A percentile compares a stretch with the other conserved stretches of the same genome.
These are phyloP conservation scores for Ophiocordyceps robertsii DNA, from an alignment of 2,329 filamentous ascomycete genomes.

Conservation along the genomic window DNA sequence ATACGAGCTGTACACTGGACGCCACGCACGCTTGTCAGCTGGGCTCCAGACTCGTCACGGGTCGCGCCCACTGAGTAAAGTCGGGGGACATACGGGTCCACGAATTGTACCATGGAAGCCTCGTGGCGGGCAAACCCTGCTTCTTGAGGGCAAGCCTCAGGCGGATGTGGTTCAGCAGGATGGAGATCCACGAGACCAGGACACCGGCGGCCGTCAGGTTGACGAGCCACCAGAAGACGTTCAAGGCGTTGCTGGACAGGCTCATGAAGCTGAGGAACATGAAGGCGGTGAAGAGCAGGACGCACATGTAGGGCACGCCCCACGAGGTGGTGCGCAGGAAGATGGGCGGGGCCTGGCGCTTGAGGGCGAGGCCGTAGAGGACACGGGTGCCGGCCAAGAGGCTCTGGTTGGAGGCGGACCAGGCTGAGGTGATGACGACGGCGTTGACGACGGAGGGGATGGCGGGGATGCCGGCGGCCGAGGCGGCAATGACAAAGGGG, in stretches of 20 bases:
- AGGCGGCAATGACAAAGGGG: constrained; percentile 61
- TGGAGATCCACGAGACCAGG: constrained; percentile 48
- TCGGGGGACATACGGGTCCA: constrained; percentile 39
- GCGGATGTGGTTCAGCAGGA: constrained; percentile 46
- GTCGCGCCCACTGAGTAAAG: neutral
- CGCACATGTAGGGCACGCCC: constrained; percentile 48
- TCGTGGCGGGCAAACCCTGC: constrained; percentile 35
- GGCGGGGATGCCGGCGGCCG: constrained; percentile 50
- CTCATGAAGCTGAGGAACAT: constrained; percentile 46
- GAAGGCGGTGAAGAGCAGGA: constrained; percentile 38
- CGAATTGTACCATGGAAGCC: constrained; percentile 48
- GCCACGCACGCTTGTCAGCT: neutral
- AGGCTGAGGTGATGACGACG: constrained; percentile 57
- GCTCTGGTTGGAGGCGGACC: constrained; percentile 46
- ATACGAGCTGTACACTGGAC: constrained; percentile 45
- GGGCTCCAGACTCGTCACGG: constrained; percentile 1
- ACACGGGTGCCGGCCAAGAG: constrained; percentile 56
- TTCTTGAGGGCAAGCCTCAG: constrained; percentile 37
- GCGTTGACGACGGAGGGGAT: constrained; percentile 66
- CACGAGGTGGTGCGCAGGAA: constrained; percentile 47
- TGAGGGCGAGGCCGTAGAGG: constrained; percentile 53
- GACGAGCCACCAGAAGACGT: constrained; percentile 53
- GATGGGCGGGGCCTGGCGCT: constrained; percentile 49
- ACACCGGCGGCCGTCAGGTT: constrained; percentile 48
- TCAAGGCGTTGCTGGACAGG: constrained; percentile 42